Conservation (phyloP, 2,329 filamentous ascomycete genomes). For the Fusarium begoniae region DNA sequence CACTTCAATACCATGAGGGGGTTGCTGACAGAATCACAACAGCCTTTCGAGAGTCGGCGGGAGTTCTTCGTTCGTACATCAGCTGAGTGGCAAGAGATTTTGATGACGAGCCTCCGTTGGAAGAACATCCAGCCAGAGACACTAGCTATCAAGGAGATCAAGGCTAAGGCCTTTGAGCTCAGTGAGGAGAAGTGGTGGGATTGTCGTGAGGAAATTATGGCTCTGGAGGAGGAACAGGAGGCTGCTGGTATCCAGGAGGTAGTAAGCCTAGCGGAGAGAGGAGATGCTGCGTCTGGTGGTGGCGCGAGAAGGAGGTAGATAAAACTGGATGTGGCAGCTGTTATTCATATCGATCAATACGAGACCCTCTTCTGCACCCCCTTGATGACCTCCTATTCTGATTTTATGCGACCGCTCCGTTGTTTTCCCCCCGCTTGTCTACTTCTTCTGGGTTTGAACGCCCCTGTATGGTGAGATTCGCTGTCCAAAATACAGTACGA, state of each 20-base stretch:
- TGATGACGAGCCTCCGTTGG: slow-evolving; percentile 79
- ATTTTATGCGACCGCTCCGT: background rate
- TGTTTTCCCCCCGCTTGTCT: background rate
- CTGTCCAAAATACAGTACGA: background rate
- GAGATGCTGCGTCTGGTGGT: slow-evolving; percentile 57
- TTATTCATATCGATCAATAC: background rate
- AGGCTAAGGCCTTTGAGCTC: slow-evolving; percentile 87
- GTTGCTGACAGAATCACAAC: slow-evolving; percentile 26
- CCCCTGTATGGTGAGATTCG: background rate
- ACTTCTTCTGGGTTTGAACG: background rate
- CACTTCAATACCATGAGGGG: background rate
- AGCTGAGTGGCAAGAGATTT: slow-evolving; percentile 87
- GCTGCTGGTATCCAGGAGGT: slow-evolving; percentile 95
- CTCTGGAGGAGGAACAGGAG: slow-evolving; percentile 94
- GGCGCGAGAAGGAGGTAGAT: slow-evolving; percentile 47
- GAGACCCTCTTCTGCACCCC: background rate
- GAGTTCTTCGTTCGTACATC: slow-evolving; percentile 93
- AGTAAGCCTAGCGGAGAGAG: slow-evolving; percentile 82
- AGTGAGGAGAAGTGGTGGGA: slow-evolving; percentile 99
- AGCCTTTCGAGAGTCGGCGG: slow-evolving; percentile 88
- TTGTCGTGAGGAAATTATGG: slow-evolving; percentile 90
- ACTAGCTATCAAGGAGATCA: slow-evolving; percentile 87
- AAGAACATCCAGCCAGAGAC: slow-evolving; percentile 73
- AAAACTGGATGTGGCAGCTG: background rate
- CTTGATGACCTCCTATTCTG: too few relatives aligned